Evolutionary conservation across 1,139 yeast species (phyloP), one percentile per base, ranked within the genome.

Genomic region (Meyerozyma carpophila): DNA sequence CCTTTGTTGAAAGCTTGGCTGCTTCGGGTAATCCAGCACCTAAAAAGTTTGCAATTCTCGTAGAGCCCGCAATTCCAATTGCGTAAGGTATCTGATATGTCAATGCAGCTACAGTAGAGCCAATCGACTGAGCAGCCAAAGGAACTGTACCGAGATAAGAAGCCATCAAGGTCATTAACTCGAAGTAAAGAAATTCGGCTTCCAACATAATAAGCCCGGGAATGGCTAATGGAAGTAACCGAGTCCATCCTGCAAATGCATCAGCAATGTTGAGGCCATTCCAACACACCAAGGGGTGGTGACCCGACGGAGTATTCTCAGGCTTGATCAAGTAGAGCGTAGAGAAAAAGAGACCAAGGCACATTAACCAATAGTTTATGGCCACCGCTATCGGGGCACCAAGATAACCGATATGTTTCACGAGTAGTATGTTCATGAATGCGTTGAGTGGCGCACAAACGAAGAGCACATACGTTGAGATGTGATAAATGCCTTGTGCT

Each of bases 371-470:
- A 51, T 78, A 78, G 51, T 77, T 78, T 40, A 77, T 70, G 13
- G 78, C 75, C 11, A 78, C 83, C 1, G 83, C 80, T 31, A 77
- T 62, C 13, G 84, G 84, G 1, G 83, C 83, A 8, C 84, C 84
- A 40, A 73, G 59, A 53, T 73, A 79, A 11, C 77, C 77, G 40
- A 62, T 56, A 26, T 62, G 57, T 28, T 62, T 72, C 8, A 74
- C 79, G 36, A 79, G 68, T 4, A 62, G 42, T 43, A 66, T 62
- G 52, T 77, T 79, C 78, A 77, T 68, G 6, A 73, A 43, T 16
- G 75, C 73, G 52, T 79, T 79, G 2, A 74, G 64, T 5, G 84
- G 84, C 2, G 81, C 81, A 32, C 79, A 77, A 36, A 76, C 50
- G 41, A 76, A 63, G 43, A 77, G 62, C 18, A 75, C 76, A 44